Percentiles rank a stretch among this genome's conserved stretches.
phyloP scores from a whole-genome alignment of 106 monocot species.

The Dioscorea alata region DNA sequence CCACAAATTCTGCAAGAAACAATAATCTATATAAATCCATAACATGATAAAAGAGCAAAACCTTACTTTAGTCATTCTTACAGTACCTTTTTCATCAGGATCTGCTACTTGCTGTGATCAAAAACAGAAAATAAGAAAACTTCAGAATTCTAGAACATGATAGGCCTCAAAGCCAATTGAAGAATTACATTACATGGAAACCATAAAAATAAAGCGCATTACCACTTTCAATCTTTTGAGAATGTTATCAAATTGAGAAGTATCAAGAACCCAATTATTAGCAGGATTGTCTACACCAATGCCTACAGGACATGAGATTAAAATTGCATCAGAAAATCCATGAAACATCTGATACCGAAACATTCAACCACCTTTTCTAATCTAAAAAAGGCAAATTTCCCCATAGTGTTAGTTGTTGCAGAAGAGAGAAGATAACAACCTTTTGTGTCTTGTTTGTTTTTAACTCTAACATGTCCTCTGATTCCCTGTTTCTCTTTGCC shows the following conservation, averaged over 20 bases:
- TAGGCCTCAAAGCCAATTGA: neutral
- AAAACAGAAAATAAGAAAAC: conserved; percentile 1
- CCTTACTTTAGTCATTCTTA: neutral
- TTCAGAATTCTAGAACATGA: neutral
- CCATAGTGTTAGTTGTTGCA: too few species aligned
- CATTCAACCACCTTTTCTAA: too few species aligned
- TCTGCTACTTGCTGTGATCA: conserved; percentile 58
- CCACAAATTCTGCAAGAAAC: conserved; percentile 18
- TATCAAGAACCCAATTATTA: conserved; percentile 89
- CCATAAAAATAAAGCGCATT: neutral
- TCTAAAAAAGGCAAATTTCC: neutral
- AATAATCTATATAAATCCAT: neutral
- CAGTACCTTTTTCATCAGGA: conserved; percentile 51
- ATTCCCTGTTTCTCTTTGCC: conserved; percentile 99
- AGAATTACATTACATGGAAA: neutral
- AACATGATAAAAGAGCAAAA: conserved; percentile 9
- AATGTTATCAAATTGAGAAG: conserved; percentile 93
- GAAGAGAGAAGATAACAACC: conserved; percentile 24
- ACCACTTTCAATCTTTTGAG: conserved; percentile 96
- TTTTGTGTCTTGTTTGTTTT: conserved; percentile 93
- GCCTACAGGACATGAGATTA: conserved; percentile 30
- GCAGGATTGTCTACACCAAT: conserved; percentile 64
- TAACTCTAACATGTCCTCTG: conserved; percentile 81
- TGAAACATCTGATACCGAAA: neutral
- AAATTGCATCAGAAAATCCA: neutral